A percentile compares a stretch with the other conserved stretches of the same genome.
Conservation (phyloP, 306 rosid species). For the Vigna radiata region DNA sequence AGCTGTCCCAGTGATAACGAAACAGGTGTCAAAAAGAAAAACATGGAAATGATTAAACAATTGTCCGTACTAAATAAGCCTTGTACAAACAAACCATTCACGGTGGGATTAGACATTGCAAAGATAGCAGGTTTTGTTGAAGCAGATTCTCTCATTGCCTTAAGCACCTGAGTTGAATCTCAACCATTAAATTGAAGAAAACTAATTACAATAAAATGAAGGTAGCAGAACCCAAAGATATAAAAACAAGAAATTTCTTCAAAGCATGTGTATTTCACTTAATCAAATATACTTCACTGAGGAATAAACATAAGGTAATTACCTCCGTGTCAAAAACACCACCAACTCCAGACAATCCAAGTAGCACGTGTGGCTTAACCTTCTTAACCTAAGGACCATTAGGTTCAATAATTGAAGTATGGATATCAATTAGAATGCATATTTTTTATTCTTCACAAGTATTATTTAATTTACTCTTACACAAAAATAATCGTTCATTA, state of each 20-base stretch:
- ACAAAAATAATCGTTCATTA: conserved; percentile 14
- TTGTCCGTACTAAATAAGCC: conserved; percentile 42
- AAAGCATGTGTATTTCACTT: conserved; percentile 29
- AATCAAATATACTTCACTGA: background rate
- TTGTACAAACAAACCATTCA: conserved; percentile 71
- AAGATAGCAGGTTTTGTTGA: conserved; percentile 87
- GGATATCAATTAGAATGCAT: conserved; percentile 20
- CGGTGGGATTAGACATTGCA: conserved; percentile 95
- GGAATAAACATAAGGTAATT: conserved; percentile 36
- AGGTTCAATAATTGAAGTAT: conserved; percentile 29
- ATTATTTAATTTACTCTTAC: conserved; percentile 21
- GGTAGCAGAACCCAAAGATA: conserved; percentile 31
- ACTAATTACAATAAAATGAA: conserved; percentile 35
- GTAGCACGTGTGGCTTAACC: conserved; percentile 86
- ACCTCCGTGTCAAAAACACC: conserved; percentile 88
- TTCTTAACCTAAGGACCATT: conserved; percentile 68
- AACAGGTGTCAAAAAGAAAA: conserved; percentile 36
- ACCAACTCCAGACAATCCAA: conserved; percentile 95
- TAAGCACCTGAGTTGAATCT: conserved; percentile 68
- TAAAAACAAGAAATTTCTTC: conserved; percentile 39
- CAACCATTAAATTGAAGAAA: conserved; percentile 46
- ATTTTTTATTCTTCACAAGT: conserved; percentile 7
- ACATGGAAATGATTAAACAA: conserved; percentile 35
- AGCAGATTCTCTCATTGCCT: conserved; percentile 84
- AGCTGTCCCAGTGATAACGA: conserved; percentile 57